Conservation (phyloP, 1,284 basidiomycete genomes). For the Cutaneotrichosporon sp. region DNA sequence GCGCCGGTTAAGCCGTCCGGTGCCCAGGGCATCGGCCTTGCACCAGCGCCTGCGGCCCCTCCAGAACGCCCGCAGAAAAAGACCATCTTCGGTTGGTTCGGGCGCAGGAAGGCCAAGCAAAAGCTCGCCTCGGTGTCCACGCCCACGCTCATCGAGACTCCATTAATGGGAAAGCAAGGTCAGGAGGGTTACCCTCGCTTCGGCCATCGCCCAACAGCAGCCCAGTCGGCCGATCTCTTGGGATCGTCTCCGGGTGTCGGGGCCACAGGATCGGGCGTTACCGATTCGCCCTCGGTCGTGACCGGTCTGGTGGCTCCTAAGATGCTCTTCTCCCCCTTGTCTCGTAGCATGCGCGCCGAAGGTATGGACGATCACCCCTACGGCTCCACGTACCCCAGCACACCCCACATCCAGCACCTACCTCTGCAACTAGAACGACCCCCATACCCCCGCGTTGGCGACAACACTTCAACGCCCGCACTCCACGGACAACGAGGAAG, state of each 20-base stretch:
- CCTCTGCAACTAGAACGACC: background rate
- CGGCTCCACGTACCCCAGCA: background rate
- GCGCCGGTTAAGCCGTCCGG: conserved; percentile 22
- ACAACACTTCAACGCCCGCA: conserved; percentile 5
- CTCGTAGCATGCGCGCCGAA: conserved; percentile 29
- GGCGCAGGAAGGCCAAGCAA: conserved; percentile 3
- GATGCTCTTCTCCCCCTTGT: conserved; percentile 45
- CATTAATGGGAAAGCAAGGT: background rate
- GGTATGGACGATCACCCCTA: background rate
- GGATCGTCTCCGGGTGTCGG: background rate
- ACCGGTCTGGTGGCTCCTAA: conserved; percentile 41
- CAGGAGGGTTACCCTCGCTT: conserved; percentile 2
- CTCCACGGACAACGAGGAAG: background rate
- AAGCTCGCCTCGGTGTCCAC: conserved; percentile 11
- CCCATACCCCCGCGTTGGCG: conserved; percentile 21
- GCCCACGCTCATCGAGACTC: conserved; percentile 12
- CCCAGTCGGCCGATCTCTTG: conserved; percentile 7
- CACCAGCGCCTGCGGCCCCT: conserved; percentile 12
- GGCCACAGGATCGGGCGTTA: conserved; percentile 19
- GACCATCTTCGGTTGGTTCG: conserved; percentile 15
- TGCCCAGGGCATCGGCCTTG: conserved; percentile 23
- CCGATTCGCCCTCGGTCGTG: conserved; percentile 39
- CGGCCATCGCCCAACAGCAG: conserved; percentile 3
- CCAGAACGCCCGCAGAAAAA: conserved; percentile 8
- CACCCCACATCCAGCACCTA: background rate